Evolutionary conservation across 2,329 filamentous ascomycete genomes (phyloP).

Genomic region (Xylaria sp.): DNA sequence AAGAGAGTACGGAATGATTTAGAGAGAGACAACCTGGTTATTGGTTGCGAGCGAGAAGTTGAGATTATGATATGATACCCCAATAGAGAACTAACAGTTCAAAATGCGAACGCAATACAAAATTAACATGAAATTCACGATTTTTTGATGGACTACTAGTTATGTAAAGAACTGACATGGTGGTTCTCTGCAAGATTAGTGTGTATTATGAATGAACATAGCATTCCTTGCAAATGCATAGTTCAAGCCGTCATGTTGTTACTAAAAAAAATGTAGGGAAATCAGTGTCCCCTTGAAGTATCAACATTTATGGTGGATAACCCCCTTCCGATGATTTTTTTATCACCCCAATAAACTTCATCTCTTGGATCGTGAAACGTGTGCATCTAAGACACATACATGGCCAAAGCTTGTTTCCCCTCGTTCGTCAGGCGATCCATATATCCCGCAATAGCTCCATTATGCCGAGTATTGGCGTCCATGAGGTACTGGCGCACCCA

Average conservation of each 20-base stretch:
- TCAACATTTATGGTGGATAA: background rate
- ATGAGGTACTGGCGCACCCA: slow-evolving; percentile 87
- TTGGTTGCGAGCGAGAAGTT: background rate
- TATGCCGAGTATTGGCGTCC: slow-evolving; percentile 77
- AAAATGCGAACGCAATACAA: background rate
- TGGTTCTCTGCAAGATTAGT: background rate
- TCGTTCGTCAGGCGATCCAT: slow-evolving; percentile 76
- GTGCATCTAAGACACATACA: slow-evolving; percentile 55
- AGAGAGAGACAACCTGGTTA: background rate
- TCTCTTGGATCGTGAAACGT: background rate
- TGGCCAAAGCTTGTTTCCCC: slow-evolving; percentile 62
- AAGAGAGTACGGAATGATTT: background rate
- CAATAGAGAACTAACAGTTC: slow-evolving; percentile 12
- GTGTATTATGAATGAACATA: slow-evolving; percentile 24
- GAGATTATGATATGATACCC: slow-evolving; percentile 35
- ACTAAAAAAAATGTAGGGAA: background rate
- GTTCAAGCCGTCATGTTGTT: slow-evolving; percentile 4
- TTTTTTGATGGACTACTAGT: background rate
- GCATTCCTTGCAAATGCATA: background rate
- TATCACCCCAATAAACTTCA: background rate
- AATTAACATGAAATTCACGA: background rate
- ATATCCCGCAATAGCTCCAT: slow-evolving; percentile 75
- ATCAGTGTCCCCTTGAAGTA: background rate
- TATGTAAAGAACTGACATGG: background rate
- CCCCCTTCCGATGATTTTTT: background rate